Percentiles rank a stretch among this genome's conserved stretches.
Evolutionary conservation across 2,329 filamentous ascomycete genomes (phyloP).

Genomic region (Decorospora gaudefroyi): DNA sequence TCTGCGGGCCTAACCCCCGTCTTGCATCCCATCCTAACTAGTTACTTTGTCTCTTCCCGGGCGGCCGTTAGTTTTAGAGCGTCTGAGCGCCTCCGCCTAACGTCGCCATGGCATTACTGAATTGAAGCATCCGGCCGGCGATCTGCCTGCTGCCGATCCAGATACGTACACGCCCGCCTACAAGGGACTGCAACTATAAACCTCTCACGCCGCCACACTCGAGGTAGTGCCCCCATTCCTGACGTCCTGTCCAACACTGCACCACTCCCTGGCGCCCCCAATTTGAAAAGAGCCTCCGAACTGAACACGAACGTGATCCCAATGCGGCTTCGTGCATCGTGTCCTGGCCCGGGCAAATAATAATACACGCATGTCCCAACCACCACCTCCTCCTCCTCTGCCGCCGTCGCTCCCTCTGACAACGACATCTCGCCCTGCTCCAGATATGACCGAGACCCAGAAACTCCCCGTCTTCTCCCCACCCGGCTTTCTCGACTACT

Average conservation of each 20-base stretch:
- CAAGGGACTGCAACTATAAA: constrained; percentile 44
- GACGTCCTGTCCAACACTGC: constrained; percentile 47
- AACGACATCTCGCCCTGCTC: constrained; percentile 38
- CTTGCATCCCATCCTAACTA: no score
- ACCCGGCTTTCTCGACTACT: constrained; percentile 48
- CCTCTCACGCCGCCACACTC: constrained; percentile 47
- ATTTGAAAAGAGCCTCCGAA: constrained; percentile 43
- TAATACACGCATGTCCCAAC: constrained; percentile 53
- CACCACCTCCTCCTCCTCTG: constrained; percentile 48
- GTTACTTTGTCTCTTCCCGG: constrained; percentile 38
- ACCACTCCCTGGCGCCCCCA: constrained; percentile 46
- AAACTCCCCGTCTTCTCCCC: constrained; percentile 50
- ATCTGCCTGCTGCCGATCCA: constrained; percentile 48
- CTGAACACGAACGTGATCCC: constrained; percentile 44
- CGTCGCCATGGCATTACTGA: constrained; percentile 45
- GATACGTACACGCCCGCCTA: constrained; percentile 45
- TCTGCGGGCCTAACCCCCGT: constrained; percentile 35
- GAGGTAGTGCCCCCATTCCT: constrained; percentile 47
- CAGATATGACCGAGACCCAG: constrained; percentile 54
- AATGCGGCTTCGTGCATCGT: constrained; percentile 50
- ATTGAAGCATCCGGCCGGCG: constrained; percentile 39
- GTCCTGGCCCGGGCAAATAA: constrained; percentile 49
- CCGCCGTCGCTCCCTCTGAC: constrained; percentile 51
- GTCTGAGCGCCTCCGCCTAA: constrained; percentile 45
- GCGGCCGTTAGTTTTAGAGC: constrained; percentile 35